Conservation (phyloP, 2,329 filamentous ascomycete species). For the Metarhizium anisopliae region DNA sequence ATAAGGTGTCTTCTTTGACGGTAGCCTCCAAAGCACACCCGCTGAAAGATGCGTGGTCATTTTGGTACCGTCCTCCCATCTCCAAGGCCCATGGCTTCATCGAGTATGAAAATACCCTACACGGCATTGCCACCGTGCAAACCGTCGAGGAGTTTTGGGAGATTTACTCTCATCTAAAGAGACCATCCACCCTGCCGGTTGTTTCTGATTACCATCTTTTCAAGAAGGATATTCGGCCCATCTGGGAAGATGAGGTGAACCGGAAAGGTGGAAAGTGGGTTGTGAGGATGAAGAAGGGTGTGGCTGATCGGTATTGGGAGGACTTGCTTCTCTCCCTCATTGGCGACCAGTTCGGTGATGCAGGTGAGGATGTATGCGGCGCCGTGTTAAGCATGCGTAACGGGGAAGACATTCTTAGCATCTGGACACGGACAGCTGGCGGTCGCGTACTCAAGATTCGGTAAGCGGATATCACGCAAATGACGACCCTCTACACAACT, state of each 20-base stretch:
- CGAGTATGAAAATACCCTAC: slow-evolving; percentile 95
- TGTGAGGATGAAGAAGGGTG: slow-evolving; percentile 90
- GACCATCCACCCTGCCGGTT: slow-evolving; percentile 76
- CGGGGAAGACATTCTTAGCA: slow-evolving; percentile 93
- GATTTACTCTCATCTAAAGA: slow-evolving; percentile 81
- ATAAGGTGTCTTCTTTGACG: slow-evolving; percentile 22
- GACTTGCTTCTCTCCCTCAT: slow-evolving; percentile 83
- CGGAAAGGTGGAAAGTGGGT: slow-evolving; percentile 97
- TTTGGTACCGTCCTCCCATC: slow-evolving; percentile 95
- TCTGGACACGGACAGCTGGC: slow-evolving; percentile 93
- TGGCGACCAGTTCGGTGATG: slow-evolving; percentile 89
- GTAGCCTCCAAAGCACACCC: slow-evolving; percentile 37
- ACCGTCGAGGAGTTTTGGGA: slow-evolving; percentile 88
- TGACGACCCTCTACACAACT: background rate
- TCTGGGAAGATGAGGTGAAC: slow-evolving; percentile 98
- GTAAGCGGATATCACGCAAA: slow-evolving; percentile 37
- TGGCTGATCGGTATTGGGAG: slow-evolving; percentile 95
- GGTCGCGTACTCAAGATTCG: slow-evolving; percentile 93
- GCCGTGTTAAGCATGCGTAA: slow-evolving; percentile 90
- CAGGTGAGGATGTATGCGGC: slow-evolving; percentile 88
- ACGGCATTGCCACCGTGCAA: slow-evolving; percentile 71
- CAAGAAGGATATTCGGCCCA: slow-evolving; percentile 89
- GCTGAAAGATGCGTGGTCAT: slow-evolving; percentile 83
- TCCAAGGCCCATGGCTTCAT: slow-evolving; percentile 81
- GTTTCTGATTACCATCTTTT: slow-evolving; percentile 98